Percentiles rank a stretch among this genome's conserved stretches.
These are phyloP conservation scores for Daldinia sp. DNA, from an alignment of 2,329 filamentous ascomycete species.

Conservation along the genomic window DNA sequence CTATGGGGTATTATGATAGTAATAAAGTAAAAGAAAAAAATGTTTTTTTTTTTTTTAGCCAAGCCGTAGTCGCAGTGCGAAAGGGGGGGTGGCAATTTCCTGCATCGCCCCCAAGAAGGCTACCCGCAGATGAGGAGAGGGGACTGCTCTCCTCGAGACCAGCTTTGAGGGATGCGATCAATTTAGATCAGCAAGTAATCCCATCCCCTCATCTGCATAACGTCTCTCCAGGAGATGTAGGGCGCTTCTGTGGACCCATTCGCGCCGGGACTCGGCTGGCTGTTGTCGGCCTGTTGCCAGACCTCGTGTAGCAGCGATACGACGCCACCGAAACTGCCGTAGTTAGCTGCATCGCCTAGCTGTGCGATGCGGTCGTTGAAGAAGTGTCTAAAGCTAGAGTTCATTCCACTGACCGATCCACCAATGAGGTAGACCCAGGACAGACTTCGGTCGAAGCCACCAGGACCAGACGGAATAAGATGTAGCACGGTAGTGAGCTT, in stretches of 20 bases:
- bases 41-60: slow-evolving; percentile 23
- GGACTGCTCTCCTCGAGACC: slow-evolving; percentile 53
- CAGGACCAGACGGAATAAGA: slow-evolving; percentile 82
- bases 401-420: slow-evolving; percentile 79
- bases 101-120: slow-evolving; percentile 53
- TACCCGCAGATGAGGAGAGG: slow-evolving; percentile 44
- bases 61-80: slow-evolving; percentile 45
- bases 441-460: slow-evolving; percentile 89
- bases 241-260: slow-evolving; percentile 60
- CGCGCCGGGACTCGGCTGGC: slow-evolving; percentile 54
- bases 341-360: slow-evolving; percentile 80
- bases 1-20: slow-evolving; percentile 47
- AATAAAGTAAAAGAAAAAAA: slow-evolving; percentile 44
- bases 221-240: slow-evolving; percentile 92
- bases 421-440: slow-evolving; percentile 94
- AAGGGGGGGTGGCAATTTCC: slow-evolving; percentile 55
- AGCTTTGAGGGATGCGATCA: slow-evolving; percentile 50
- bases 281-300: slow-evolving; percentile 81
- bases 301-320: slow-evolving; percentile 82
- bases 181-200: slow-evolving; percentile 88
- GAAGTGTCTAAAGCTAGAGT: slow-evolving; percentile 80
- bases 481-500: slow-evolving; percentile 82
- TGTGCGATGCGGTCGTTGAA: slow-evolving; percentile 80
- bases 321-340: slow-evolving; percentile 89
- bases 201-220: slow-evolving; percentile 92